Evolutionary conservation across 495 filamentous ascomycete species (phyloP), one percentile per base, ranked within the genome.

Genomic region (Tuber borchii): DNA sequence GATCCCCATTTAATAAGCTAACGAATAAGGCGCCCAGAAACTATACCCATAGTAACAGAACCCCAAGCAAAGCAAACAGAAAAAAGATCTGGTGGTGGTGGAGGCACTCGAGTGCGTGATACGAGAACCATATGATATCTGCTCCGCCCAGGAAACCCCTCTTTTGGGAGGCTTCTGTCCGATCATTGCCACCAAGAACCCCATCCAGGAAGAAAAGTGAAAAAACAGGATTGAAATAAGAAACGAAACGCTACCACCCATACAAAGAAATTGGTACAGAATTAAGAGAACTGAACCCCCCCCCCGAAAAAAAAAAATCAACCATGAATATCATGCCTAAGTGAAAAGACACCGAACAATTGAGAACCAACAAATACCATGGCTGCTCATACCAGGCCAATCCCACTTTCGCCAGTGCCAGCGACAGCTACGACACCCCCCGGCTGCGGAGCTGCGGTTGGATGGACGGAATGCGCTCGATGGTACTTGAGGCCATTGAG

Each of bases 401-500:
- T 44, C 42, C 72, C 71, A 26, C 75, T 77, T 42, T 82, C 80
- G 26, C 79, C 80, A n/a, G 77, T 72, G n/a, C 82, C 82, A 37
- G 81, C 82, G 70, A 83, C 82, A 9, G 82, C 81, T 37, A 83
- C 74, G 34, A 83, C 82, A 39, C 78, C 81, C 1, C 80, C 80
- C 70, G 75, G 76, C 48, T 79, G 81, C 48, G 78, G 71, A 37
- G 42, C 74, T 44, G 71, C 22, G 40, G 75, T 61, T 12, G 79
- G 74, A 26, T 83, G 82, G 14, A 75, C 79, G 1, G 81, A 83
- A 51, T 83, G 82, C 37, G 81, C 78, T 51, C 82, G 80, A 34
- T 83, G 82, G 81, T 97, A 97, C 89, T 97, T 97, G 20, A 97
- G 88, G 20, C 93, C 93, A 83, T 99, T 99, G 71, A 99, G 84